phyloP scores from a whole-genome alignment of 2,329 filamentous ascomycete genomes.

The Sordariomycetes sp. region DNA sequence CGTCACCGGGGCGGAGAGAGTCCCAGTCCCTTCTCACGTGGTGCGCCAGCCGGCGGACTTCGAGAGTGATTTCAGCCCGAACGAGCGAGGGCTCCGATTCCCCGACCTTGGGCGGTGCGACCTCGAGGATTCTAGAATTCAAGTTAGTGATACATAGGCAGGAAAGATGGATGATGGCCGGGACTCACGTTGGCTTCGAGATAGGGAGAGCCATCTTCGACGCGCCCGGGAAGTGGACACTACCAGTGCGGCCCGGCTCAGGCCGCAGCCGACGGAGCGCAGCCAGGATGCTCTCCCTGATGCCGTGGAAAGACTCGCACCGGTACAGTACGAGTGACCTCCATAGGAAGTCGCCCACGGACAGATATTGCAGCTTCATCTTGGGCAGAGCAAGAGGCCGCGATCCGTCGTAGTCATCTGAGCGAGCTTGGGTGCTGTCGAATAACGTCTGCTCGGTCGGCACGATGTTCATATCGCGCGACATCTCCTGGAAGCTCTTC shows the following conservation, averaged over 20 bases:
- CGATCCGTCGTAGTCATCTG: conserved; percentile 80
- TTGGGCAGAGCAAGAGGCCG: conserved; percentile 85
- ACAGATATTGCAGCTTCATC: conserved; percentile 89
- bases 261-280: conserved; percentile 71
- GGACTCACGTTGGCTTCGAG: conserved; percentile 55
- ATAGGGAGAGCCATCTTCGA: conserved; percentile 90
- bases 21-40: conserved; percentile 83
- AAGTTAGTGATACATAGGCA: not conserved
- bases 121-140: conserved; percentile 61
- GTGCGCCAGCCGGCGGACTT: conserved; percentile 69
- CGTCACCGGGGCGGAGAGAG: conserved; percentile 72
- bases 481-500: conserved; percentile 71
- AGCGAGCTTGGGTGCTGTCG: conserved; percentile 65
- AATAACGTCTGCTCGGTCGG: conserved; percentile 80
- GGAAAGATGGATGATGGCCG: not conserved
- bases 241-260: conserved; percentile 50
- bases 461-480: conserved; percentile 61
- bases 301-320: conserved; percentile 85
- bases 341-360: conserved; percentile 94
- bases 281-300: conserved; percentile 82
- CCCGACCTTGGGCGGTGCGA: conserved; percentile 73
- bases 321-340: conserved; percentile 82
- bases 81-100: conserved; percentile 75
- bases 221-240: conserved; percentile 67
- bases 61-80: conserved; percentile 74